These are phyloP conservation scores for Lachancea sp. DNA, from an alignment of 805 yeast species.

Conservation along the genomic window DNA sequence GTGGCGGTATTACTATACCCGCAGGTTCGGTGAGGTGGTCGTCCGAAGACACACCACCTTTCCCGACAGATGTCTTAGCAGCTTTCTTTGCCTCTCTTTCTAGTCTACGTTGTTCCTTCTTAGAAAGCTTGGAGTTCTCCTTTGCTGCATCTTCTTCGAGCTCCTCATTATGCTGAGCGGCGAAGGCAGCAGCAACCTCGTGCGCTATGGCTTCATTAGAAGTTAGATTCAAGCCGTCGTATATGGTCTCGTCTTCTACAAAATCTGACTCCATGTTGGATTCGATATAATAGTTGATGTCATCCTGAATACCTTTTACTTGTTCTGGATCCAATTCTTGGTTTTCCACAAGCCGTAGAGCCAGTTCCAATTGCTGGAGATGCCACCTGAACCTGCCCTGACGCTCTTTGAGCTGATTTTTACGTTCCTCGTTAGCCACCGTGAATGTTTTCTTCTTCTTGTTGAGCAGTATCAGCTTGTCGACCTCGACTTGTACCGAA, in stretches of 20 bases:
- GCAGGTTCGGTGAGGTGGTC: slow-evolving; percentile 3
- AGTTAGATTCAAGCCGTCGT: slow-evolving; percentile 72
- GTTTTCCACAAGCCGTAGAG: slow-evolving; percentile 72
- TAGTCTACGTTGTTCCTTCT: slow-evolving; percentile 31
- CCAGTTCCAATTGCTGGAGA: slow-evolving; percentile 68
- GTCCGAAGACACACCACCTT: slow-evolving; percentile 13
- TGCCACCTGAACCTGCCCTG: slow-evolving; percentile 76
- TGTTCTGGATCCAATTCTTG: slow-evolving; percentile 74
- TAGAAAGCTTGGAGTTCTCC: slow-evolving; percentile 26
- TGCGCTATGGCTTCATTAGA: slow-evolving; percentile 49
- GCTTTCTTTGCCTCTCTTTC: slow-evolving; percentile 35
- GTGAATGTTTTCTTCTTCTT: slow-evolving; percentile 32
- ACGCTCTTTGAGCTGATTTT: slow-evolving; percentile 50
- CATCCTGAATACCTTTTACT: slow-evolving; percentile 74
- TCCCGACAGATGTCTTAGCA: slow-evolving; percentile 31
- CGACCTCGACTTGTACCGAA: slow-evolving; percentile 52
- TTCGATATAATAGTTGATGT: slow-evolving; percentile 85
- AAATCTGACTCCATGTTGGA: slow-evolving; percentile 87
- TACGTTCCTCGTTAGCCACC: slow-evolving; percentile 27
- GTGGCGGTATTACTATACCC: slow-evolving; percentile 3
- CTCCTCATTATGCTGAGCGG: slow-evolving; percentile 28
- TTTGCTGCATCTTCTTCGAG: slow-evolving; percentile 15
- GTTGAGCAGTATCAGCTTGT: slow-evolving; percentile 25
- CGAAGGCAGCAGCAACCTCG: slow-evolving; percentile 40
- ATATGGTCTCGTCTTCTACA: slow-evolving; percentile 90